Evolutionary conservation across 352 stramenopile genomes (phyloP).

Genomic region (Blastocystis sp.): DNA sequence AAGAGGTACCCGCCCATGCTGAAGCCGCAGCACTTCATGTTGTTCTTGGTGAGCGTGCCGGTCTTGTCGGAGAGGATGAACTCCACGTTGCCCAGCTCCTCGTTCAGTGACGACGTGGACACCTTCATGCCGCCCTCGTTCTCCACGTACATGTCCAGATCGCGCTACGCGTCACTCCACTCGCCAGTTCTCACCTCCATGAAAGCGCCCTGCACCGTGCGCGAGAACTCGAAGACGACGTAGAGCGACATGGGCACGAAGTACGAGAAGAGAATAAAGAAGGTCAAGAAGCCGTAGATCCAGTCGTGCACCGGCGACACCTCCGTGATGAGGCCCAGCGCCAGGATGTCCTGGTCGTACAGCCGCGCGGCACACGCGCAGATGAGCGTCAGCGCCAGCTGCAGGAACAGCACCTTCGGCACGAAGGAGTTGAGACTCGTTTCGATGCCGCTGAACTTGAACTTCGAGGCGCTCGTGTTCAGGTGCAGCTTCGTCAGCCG

Average conservation of each 20-base stretch:
- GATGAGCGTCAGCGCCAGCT: slow-evolving; percentile 62
- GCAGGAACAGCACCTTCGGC: slow-evolving; percentile 65
- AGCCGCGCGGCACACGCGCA: neutral
- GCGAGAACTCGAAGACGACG: slow-evolving; percentile 68
- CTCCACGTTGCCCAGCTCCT: slow-evolving; percentile 66
- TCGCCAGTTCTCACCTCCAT: slow-evolving; percentile 47
- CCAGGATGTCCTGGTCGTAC: neutral
- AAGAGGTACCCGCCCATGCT: slow-evolving; percentile 55
- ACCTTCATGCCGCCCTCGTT: slow-evolving; percentile 66
- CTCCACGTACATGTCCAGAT: slow-evolving; percentile 68
- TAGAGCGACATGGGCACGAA: slow-evolving; percentile 68
- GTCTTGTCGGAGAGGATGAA: slow-evolving; percentile 69
- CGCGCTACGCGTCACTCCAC: slow-evolving; percentile 21
- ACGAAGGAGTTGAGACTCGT: slow-evolving; percentile 66
- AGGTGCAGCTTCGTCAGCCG: slow-evolving; percentile 77
- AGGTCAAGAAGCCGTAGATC: slow-evolving; percentile 70
- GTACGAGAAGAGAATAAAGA: slow-evolving; percentile 69
- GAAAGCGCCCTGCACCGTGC: slow-evolving; percentile 51
- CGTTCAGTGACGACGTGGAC: slow-evolving; percentile 55
- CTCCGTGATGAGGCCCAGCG: neutral
- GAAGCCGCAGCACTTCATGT: slow-evolving; percentile 65
- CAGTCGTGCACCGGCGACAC: slow-evolving; percentile 38
- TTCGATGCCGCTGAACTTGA: slow-evolving; percentile 71
- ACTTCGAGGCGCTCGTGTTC: slow-evolving; percentile 69
- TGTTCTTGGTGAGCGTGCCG: slow-evolving; percentile 62